phyloP scores from a whole-genome alignment of 169 alveolate species.

The Cryptosporidium felis region DNA sequence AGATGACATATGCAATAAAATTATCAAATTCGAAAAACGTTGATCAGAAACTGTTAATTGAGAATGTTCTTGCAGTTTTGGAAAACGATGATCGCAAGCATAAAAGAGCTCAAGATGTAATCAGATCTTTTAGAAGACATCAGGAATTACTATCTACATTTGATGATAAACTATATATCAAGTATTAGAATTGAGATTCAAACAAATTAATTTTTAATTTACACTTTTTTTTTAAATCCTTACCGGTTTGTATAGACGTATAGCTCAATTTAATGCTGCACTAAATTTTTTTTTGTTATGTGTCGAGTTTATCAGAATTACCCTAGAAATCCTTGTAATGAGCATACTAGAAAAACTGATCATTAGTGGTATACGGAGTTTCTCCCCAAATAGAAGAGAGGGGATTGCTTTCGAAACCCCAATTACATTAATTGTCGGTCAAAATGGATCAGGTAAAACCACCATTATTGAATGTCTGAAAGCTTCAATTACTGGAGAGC shows the following conservation, averaged over 20 bases:
- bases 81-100: slow-evolving; percentile 60
- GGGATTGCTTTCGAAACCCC: slow-evolving; percentile 92
- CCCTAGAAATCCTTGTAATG: slow-evolving; percentile 76
- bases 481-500: slow-evolving; percentile 93
- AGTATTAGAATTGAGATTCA: background rate
- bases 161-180: slow-evolving; percentile 21
- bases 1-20: slow-evolving; percentile 54
- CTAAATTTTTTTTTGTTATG: background rate
- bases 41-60: background rate
- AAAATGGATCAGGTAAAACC: slow-evolving; percentile 99
- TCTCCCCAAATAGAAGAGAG: slow-evolving; percentile 91
- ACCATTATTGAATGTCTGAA: slow-evolving; percentile 95
- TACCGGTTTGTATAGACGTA: slow-evolving; percentile 38
- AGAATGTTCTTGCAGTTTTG: slow-evolving; percentile 19
- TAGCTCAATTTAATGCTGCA: background rate
- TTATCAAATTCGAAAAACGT: slow-evolving; percentile 10
- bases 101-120: slow-evolving; percentile 64
- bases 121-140: slow-evolving; percentile 14
- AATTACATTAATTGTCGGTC: slow-evolving; percentile 96
- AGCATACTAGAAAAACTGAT: slow-evolving; percentile 93
- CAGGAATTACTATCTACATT: slow-evolving; percentile 17
- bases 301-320: background rate
- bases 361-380: slow-evolving; percentile 95
- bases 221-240: background rate
- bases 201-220: background rate